Conservation (phyloP, 495 filamentous ascomycete species). For the Trichocladium antarcticum region DNA sequence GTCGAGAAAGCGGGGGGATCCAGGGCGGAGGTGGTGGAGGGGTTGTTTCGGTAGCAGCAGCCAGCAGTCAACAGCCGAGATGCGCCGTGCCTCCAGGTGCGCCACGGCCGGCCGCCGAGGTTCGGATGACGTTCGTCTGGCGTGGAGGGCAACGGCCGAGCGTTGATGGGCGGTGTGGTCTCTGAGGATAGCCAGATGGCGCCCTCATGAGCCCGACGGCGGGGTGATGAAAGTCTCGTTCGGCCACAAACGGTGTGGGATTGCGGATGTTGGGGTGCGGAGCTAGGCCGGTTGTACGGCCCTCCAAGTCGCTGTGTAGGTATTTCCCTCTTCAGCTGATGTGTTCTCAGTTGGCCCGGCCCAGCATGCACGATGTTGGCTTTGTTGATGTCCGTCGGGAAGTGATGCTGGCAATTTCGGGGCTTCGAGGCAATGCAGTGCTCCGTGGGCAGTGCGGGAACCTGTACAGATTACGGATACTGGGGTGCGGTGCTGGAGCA, state of each 20-base stretch:
- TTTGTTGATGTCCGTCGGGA: not conserved
- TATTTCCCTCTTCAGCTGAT: too few species aligned
- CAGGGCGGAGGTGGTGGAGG: conserved; percentile 25
- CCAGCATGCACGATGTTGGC: not conserved
- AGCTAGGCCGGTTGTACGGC: conserved; percentile 10
- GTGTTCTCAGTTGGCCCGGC: too few species aligned
- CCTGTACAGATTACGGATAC: conserved; percentile 8
- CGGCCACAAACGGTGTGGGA: not conserved
- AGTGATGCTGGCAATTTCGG: not conserved
- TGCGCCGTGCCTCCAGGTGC: not conserved
- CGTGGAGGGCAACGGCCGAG: not conserved
- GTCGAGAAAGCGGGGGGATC: conserved; percentile 39
- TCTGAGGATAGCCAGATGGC: conserved; percentile 19
- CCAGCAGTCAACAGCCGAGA: not conserved
- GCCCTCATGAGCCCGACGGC: conserved; percentile 21
- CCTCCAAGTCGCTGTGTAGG: not conserved
- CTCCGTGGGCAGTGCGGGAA: conserved; percentile 6
- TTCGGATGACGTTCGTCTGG: conserved; percentile 6
- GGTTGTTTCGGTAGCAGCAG: not conserved
- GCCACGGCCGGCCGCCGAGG: not conserved
- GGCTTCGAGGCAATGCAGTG: not conserved
- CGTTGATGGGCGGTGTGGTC: conserved; percentile 11
- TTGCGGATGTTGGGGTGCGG: conserved; percentile 1
- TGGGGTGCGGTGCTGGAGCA: not conserved
- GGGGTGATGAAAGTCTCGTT: conserved; percentile 1